A percentile compares a stretch with the other conserved stretches of the same genome.
phyloP scores from a whole-genome alignment of 2,329 filamentous ascomycete genomes.

The Neofusicoccum laricinum region DNA sequence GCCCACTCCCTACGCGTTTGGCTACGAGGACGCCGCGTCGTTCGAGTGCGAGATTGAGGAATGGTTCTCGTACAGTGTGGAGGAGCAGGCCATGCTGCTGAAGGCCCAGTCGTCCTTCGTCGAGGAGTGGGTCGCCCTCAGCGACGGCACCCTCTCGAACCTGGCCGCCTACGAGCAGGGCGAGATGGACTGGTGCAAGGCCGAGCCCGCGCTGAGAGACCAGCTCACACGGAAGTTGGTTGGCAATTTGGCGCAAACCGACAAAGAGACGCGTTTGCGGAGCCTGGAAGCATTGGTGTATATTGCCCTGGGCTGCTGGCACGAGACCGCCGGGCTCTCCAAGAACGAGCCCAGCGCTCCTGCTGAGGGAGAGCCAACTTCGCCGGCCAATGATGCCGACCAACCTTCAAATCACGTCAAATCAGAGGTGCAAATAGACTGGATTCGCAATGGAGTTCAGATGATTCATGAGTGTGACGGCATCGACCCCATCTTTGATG shows the following conservation, averaged over 20 bases:
- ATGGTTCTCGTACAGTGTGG: constrained; percentile 92
- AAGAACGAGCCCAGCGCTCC: constrained; percentile 17
- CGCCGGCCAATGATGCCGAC: constrained; percentile 13
- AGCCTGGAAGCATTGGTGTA: constrained; percentile 46
- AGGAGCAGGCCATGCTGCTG: constrained; percentile 77
- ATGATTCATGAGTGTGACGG: constrained; percentile 41
- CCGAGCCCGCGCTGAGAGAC: constrained; percentile 53
- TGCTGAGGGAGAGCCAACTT: constrained; percentile 2
- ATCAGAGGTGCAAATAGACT: constrained; percentile 42
- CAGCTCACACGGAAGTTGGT: constrained; percentile 55
- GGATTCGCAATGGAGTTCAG: constrained; percentile 45
- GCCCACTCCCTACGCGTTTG: constrained; percentile 71
- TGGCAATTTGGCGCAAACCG: constrained; percentile 28
- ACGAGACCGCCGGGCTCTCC: constrained; percentile 47
- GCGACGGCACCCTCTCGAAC: constrained; percentile 47
- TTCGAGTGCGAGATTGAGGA: constrained; percentile 91
- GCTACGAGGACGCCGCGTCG: constrained; percentile 48
- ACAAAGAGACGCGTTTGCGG: constrained; percentile 27
- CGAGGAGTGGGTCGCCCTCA: constrained; percentile 59
- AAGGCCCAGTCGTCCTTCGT: constrained; percentile 75
- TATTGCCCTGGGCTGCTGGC: constrained; percentile 48
- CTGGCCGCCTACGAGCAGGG: constrained; percentile 39
- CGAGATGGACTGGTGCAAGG: constrained; percentile 63
- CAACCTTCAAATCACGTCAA: constrained; percentile 24
- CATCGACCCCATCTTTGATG: constrained; percentile 39